phyloP scores from a whole-genome alignment of 2,329 filamentous ascomycete species.

The Aspergillus persii region DNA sequence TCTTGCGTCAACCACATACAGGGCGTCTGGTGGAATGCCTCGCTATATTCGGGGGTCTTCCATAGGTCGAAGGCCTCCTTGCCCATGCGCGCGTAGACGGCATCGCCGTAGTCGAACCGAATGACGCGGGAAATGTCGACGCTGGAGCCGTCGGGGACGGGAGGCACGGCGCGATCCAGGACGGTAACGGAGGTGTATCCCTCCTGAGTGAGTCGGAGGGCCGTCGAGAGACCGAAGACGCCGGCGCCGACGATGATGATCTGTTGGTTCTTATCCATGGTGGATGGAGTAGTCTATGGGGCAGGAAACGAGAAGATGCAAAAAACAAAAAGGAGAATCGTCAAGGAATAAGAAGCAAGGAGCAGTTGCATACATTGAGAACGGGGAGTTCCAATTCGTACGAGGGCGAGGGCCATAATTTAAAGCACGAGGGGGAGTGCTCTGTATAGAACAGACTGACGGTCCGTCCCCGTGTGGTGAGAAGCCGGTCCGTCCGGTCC shows the following conservation, averaged over 20 bases:
- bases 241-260: slow-evolving; percentile 30
- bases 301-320: too few species aligned
- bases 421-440: too few species aligned
- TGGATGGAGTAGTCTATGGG: too few species aligned
- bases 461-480: too few species aligned
- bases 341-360: too few species aligned
- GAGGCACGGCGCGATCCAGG: slow-evolving; percentile 33
- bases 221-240: slow-evolving; percentile 27
- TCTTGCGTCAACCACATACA: slow-evolving; percentile 27
- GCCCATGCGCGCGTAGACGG: slow-evolving; percentile 69
- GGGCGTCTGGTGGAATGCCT: slow-evolving; percentile 23
- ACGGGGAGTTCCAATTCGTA: too few species aligned
- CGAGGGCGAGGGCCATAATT: too few species aligned
- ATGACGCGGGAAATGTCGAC: slow-evolving; percentile 42
- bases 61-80: slow-evolving; percentile 67
- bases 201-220: slow-evolving; percentile 23
- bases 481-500: too few species aligned
- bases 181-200: slow-evolving; percentile 30
- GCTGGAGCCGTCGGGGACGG: slow-evolving; percentile 38
- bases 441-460: too few species aligned
- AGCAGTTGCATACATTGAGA: too few species aligned
- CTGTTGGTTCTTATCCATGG: slow-evolving; percentile 22
- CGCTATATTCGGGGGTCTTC: slow-evolving; percentile 44
- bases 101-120: slow-evolving; percentile 67
- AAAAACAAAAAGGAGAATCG: too few species aligned